These are phyloP conservation scores for Trichoderma afroharzianum DNA, from an alignment of 2,329 filamentous ascomycete genomes.

Conservation along the genomic window DNA sequence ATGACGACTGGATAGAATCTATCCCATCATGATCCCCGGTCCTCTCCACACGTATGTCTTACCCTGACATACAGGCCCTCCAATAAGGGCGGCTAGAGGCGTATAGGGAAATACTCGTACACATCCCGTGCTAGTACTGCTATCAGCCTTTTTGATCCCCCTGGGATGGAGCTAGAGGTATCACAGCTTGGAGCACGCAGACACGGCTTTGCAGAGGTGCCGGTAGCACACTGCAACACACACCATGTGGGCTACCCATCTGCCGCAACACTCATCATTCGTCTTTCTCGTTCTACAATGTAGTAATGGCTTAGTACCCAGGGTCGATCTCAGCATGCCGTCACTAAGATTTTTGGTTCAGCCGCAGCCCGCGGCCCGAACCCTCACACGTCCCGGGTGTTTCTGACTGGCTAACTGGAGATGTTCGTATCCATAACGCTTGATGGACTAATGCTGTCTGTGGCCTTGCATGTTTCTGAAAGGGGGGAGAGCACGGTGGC, in stretches of 20 bases:
- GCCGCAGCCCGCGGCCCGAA: conserved; percentile 13
- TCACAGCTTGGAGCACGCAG: not conserved
- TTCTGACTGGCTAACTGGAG: conserved; percentile 1
- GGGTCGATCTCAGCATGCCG: conserved; percentile 13
- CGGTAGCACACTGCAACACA: not conserved
- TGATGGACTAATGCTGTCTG: not conserved
- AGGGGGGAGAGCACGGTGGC: not conserved
- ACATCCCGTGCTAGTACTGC: not conserved
- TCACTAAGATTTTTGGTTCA: conserved; percentile 1
- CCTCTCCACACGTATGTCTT: not conserved
- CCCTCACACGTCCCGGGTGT: not conserved
- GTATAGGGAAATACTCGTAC: not conserved
- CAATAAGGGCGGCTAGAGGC: not conserved
- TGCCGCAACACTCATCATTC: conserved; percentile 4
- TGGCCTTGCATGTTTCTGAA: not conserved
- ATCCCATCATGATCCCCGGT: not conserved
- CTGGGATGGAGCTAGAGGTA: not conserved
- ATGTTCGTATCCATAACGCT: not conserved
- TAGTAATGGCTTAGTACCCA: not conserved
- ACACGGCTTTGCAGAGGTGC: not conserved
- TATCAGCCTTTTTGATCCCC: not conserved
- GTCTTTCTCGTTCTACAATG: not conserved
- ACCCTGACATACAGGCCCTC: not conserved
- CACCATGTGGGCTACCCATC: not conserved
- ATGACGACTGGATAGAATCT: not conserved